Evolutionary conservation across 768 basidiomycete species (phyloP).

Genomic region (Termitomyces sp.): DNA sequence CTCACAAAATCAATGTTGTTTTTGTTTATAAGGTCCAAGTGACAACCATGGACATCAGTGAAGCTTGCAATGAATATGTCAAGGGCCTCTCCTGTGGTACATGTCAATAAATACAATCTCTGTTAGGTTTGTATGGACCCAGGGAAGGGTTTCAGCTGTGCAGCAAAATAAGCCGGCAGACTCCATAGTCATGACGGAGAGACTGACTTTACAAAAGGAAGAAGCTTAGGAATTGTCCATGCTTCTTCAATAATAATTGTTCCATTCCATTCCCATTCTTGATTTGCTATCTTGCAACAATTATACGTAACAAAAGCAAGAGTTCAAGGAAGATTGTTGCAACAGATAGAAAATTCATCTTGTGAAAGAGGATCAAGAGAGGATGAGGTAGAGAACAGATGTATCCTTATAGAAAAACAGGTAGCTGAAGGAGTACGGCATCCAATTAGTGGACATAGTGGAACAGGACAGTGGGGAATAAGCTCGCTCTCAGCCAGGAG

Average conservation of each 20-base stretch:
- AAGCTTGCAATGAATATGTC: constrained; percentile 26
- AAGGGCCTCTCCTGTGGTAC: constrained; percentile 21
- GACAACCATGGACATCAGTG: constrained; percentile 32
- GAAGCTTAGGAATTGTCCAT: constrained; percentile 29
- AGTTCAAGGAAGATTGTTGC: background rate
- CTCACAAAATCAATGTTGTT: constrained; percentile 32
- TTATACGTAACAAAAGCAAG: background rate
- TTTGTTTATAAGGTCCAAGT: constrained; percentile 28
- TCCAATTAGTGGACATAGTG: background rate
- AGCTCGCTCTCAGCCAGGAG: background rate
- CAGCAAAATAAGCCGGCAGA: background rate
- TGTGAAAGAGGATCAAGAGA: background rate
- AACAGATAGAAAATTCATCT: background rate
- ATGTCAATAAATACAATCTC: background rate
- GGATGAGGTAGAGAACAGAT: background rate
- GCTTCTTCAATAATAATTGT: constrained; percentile 37
- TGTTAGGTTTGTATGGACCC: constrained; percentile 11
- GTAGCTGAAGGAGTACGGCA: background rate
- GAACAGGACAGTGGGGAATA: background rate
- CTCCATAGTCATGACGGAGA: background rate
- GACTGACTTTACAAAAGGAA: constrained; percentile 20
- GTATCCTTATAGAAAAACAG: background rate
- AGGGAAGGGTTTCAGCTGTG: constrained; percentile 14
- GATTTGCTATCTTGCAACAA: constrained; percentile 10
- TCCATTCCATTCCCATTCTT: constrained; percentile 29